These are phyloP conservation scores for Aspergillus sp. DNA, from an alignment of 2,329 filamentous ascomycete species.

Conservation along the genomic window DNA sequence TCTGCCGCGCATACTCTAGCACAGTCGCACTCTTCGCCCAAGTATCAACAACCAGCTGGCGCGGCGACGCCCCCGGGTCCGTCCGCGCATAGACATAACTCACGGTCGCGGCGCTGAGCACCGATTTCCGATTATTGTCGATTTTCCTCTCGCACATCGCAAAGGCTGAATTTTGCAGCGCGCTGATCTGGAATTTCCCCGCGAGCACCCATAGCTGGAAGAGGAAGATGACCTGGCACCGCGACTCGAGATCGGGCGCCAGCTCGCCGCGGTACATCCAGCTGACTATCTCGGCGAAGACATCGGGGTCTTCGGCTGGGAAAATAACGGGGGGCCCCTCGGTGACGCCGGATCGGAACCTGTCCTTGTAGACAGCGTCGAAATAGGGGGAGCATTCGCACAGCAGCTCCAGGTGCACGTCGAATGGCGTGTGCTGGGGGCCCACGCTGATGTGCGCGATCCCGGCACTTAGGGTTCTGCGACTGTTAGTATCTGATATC, in stretches of 20 bases:
- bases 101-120: background rate
- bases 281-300: background rate
- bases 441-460: slow-evolving; percentile 1
- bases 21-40: background rate
- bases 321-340: background rate
- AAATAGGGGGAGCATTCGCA: slow-evolving; percentile 1
- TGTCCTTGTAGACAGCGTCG: background rate
- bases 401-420: slow-evolving; percentile 3
- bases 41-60: background rate
- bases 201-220: background rate
- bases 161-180: background rate
- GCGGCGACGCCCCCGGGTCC: background rate
- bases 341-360: no score
- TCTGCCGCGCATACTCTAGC: background rate
- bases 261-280: background rate
- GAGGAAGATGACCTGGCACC: background rate
- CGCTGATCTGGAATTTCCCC: background rate
- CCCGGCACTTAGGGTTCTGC: background rate
- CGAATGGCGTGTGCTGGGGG: background rate
- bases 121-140: background rate
- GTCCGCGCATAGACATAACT: background rate
- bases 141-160: background rate
- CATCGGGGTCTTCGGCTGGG: background rate
- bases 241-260: background rate
- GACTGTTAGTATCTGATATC: background rate